Conservation (phyloP, 129 eudicot genomes). For the Mikania micrantha region DNA sequence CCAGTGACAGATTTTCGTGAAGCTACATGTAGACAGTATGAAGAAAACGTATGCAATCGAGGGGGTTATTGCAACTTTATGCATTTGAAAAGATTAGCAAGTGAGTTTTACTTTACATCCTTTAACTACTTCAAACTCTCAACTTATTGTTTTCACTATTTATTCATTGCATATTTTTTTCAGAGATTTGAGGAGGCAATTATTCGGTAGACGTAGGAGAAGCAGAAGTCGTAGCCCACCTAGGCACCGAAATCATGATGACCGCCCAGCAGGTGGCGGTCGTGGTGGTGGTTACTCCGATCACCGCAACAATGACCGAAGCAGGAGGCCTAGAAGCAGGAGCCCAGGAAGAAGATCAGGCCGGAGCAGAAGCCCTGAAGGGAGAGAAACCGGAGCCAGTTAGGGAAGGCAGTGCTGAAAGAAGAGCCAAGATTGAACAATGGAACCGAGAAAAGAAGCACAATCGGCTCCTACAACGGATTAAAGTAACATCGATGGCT, state of each 20-base stretch:
- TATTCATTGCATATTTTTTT: conserved; percentile 1
- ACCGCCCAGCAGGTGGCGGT: conserved; percentile 60
- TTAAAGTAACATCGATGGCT: background rate
- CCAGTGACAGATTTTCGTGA: conserved; percentile 99
- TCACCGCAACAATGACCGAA: conserved; percentile 47
- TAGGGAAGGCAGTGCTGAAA: conserved; percentile 89
- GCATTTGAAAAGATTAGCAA: conserved; percentile 97
- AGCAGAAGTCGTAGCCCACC: conserved; percentile 87
- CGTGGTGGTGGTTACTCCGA: conserved; percentile 57
- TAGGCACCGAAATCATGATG: conserved; percentile 55
- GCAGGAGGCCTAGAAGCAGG: conserved; percentile 80
- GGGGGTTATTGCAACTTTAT: conserved; percentile 99
- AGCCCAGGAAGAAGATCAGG: conserved; percentile 80
- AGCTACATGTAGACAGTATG: conserved; percentile 96
- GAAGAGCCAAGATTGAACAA: conserved; percentile 93
- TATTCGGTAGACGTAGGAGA: conserved; percentile 82
- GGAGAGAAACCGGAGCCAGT: conserved; percentile 73
- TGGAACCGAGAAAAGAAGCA: conserved; percentile 95
- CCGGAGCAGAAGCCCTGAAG: conserved; percentile 94
- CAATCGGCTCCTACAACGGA: conserved; percentile 36
- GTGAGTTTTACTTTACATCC: conserved; percentile 26
- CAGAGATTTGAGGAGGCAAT: conserved; percentile 82
- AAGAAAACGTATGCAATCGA: conserved; percentile 90
- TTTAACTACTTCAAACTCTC: background rate
- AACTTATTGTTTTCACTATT: background rate